Percentiles rank a stretch among this genome's conserved stretches.
These are phyloP conservation scores for Sporothrix curviconia DNA, from an alignment of 2,329 filamentous ascomycete species.

Conservation along the genomic window DNA sequence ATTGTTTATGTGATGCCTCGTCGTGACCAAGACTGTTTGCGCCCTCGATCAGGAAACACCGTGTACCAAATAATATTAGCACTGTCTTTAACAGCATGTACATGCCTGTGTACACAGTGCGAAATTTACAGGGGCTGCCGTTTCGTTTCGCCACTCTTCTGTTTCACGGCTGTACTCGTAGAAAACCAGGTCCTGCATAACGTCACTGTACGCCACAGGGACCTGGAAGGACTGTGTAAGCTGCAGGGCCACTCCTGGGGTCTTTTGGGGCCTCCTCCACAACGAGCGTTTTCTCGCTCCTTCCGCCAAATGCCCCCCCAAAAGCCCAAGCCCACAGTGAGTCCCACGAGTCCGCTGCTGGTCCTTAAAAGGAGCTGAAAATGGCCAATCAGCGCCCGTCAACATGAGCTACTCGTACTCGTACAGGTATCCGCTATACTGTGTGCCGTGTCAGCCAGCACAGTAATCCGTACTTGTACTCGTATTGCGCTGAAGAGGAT, in stretches of 20 bases:
- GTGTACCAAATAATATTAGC: neutral
- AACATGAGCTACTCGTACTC: neutral
- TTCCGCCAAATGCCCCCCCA: neutral
- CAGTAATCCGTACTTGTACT: too few species aligned
- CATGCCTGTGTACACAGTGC: neutral
- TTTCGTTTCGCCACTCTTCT: neutral
- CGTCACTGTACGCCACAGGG: too few species aligned
- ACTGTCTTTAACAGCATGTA: neutral
- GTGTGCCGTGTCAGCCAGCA: neutral
- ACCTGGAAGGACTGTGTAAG: neutral
- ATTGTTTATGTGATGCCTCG: constrained; percentile 1
- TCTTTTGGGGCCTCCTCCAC: neutral
- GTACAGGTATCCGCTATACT: too few species aligned
- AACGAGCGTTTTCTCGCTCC: constrained; percentile 13
- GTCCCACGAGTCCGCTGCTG: neutral
- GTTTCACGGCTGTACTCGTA: constrained; percentile 10
- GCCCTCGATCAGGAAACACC: too few species aligned
- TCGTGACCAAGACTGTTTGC: too few species aligned
- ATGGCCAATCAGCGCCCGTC: neutral
- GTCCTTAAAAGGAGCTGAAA: too few species aligned
- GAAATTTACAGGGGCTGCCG: neutral
- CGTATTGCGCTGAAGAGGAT: too few species aligned
- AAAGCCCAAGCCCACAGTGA: neutral
- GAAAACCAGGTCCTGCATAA: neutral
- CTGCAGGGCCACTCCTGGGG: constrained; percentile 1